Evolutionary conservation across 768 basidiomycete genomes (phyloP).

Genomic region (Cyclocybe cylindracea): DNA sequence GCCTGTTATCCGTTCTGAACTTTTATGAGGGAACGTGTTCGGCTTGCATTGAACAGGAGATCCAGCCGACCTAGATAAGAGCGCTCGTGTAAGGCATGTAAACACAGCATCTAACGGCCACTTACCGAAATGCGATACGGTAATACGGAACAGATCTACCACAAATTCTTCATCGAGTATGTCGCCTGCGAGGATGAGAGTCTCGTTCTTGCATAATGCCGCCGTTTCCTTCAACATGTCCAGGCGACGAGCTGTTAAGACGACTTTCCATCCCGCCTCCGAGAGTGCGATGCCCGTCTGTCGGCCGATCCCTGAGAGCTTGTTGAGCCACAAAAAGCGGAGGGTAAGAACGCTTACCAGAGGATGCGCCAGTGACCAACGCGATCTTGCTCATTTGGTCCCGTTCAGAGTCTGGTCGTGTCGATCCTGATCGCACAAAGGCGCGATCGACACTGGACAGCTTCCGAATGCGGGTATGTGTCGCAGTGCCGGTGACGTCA

Average conservation of each 20-base stretch:
- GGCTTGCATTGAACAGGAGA: constrained; percentile 75
- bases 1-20: background rate
- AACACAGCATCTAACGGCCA: constrained; percentile 3
- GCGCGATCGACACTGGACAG: background rate
- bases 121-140: constrained; percentile 58
- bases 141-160: constrained; percentile 52
- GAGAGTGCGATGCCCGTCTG: constrained; percentile 69
- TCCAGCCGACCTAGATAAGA: constrained; percentile 58
- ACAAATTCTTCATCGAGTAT: constrained; percentile 68
- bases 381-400: constrained; percentile 25
- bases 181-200: constrained; percentile 60
- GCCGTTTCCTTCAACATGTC: constrained; percentile 61
- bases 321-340: background rate
- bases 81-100: constrained; percentile 1
- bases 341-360: constrained; percentile 39
- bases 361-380: constrained; percentile 51
- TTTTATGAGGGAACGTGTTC: background rate
- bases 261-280: constrained; percentile 66
- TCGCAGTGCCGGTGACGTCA: background rate
- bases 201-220: constrained; percentile 37
- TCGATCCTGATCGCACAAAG: background rate
- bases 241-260: constrained; percentile 63
- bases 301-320: constrained; percentile 58
- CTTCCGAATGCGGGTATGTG: background rate
- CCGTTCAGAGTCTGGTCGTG: constrained; percentile 1